Percentiles rank a stretch among this genome's conserved stretches.
Evolutionary conservation across 176 grass and related monocot genomes (phyloP).

Genomic region (Themeda triandra): DNA sequence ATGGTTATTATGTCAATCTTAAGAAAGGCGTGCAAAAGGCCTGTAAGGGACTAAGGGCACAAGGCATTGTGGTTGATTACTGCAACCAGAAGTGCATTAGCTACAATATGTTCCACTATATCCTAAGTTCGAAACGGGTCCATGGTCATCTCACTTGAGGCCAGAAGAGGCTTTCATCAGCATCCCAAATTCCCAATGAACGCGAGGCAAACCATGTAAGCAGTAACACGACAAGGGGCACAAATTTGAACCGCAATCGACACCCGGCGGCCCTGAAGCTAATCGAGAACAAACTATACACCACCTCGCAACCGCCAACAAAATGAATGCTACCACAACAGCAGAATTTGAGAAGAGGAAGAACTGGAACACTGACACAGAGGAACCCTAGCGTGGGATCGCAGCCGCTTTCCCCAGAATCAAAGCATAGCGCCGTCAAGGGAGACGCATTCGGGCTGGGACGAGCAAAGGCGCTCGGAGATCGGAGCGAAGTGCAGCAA

Average conservation of each 20-base stretch:
- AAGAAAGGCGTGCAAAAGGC: background rate
- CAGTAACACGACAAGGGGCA: background rate
- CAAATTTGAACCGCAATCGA: background rate
- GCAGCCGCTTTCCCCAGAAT: background rate
- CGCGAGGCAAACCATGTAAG: background rate
- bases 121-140: background rate
- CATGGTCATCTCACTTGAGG: background rate
- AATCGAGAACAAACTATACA: background rate
- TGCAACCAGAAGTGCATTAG: too few relatives aligned
- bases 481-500: background rate
- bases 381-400: constrained; percentile 22
- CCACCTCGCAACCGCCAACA: background rate
- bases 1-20: background rate
- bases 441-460: background rate
- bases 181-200: background rate
- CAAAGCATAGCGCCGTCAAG: background rate
- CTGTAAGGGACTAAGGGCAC: too few relatives aligned
- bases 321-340: background rate
- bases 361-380: background rate
- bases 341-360: background rate
- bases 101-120: too few relatives aligned
- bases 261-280: background rate
- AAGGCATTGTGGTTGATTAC: background rate
- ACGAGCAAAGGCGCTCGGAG: background rate
- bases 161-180: background rate